phyloP scores from a whole-genome alignment of 306 rosid species.

The Canavalia gladiata region DNA sequence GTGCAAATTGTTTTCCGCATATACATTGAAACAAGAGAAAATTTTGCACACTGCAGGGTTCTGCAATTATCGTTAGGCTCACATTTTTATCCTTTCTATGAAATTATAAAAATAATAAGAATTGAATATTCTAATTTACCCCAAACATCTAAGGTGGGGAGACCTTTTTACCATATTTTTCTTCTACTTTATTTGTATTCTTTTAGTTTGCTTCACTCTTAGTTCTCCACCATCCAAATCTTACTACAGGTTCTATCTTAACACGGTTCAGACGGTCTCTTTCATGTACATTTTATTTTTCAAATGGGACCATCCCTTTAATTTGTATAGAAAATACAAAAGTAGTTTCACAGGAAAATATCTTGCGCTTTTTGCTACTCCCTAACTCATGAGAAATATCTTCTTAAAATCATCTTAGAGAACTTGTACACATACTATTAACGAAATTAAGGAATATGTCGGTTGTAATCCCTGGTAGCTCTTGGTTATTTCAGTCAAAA shows the following conservation, averaged over 20 bases:
- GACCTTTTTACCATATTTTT: too few species aligned
- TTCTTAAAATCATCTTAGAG: neutral
- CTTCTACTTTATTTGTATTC: too few species aligned
- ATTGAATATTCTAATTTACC: too few species aligned
- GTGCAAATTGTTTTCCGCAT: too few species aligned
- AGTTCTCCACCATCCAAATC: neutral
- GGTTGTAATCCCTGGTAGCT: slow-evolving; percentile 44
- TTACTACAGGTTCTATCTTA: neutral
- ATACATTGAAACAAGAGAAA: too few species aligned
- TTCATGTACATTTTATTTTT: slow-evolving; percentile 6
- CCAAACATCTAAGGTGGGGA: too few species aligned
- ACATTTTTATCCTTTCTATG: too few species aligned
- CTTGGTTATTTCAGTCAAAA: slow-evolving; percentile 43
- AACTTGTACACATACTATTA: neutral
- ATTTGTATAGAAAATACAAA: neutral
- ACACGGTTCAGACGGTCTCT: neutral
- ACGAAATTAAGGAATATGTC: slow-evolving; percentile 50
- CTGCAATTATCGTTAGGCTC: too few species aligned
- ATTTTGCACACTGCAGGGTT: too few species aligned
- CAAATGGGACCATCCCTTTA: neutral
- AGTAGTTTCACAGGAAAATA: slow-evolving; percentile 14
- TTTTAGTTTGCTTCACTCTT: too few species aligned
- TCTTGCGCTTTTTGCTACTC: neutral
- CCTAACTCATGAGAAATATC: slow-evolving; percentile 28
- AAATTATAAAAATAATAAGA: too few species aligned